These are phyloP conservation scores for Dothistroma septosporum DNA, from an alignment of 2,329 filamentous ascomycete species.

Conservation along the genomic window DNA sequence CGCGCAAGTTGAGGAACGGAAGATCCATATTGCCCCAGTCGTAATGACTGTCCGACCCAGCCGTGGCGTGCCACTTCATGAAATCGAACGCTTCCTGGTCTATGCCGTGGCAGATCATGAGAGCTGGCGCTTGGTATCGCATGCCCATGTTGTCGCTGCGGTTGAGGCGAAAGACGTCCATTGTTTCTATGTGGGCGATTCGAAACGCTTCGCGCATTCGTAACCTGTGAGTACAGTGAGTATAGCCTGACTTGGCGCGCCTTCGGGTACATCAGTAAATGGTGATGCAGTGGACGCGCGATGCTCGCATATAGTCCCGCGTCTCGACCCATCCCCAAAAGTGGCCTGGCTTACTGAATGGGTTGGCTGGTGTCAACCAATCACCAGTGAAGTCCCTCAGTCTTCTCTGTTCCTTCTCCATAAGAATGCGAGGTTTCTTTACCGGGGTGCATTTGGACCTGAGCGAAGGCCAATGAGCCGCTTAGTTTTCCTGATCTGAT, in stretches of 20 bases:
- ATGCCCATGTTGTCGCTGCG: slow-evolving; percentile 14
- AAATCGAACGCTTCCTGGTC: slow-evolving; percentile 14
- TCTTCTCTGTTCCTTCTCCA: background rate
- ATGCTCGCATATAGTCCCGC: slow-evolving; percentile 4
- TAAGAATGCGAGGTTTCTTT: background rate
- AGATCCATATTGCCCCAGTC: slow-evolving; percentile 4
- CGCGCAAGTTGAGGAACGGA: slow-evolving; percentile 6
- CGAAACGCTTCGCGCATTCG: slow-evolving; percentile 7
- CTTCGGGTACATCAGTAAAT: background rate
- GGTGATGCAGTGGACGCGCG: background rate
- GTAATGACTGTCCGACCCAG: background rate
- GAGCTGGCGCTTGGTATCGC: background rate
- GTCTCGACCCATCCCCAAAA: slow-evolving; percentile 9
- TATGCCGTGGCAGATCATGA: slow-evolving; percentile 8
- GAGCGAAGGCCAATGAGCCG: background rate
- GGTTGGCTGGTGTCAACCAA: background rate
- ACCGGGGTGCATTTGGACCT: background rate
- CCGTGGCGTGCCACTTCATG: slow-evolving; percentile 11
- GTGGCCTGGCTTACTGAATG: background rate
- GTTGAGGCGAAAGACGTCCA: slow-evolving; percentile 4
- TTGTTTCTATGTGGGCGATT: background rate
- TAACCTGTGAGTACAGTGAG: background rate
- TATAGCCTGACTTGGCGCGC: background rate
- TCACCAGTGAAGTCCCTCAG: background rate
- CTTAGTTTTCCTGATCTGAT: background rate